phyloP scores from a whole-genome alignment of 495 filamentous ascomycete genomes.

The Trichodelitschia bisporula region DNA sequence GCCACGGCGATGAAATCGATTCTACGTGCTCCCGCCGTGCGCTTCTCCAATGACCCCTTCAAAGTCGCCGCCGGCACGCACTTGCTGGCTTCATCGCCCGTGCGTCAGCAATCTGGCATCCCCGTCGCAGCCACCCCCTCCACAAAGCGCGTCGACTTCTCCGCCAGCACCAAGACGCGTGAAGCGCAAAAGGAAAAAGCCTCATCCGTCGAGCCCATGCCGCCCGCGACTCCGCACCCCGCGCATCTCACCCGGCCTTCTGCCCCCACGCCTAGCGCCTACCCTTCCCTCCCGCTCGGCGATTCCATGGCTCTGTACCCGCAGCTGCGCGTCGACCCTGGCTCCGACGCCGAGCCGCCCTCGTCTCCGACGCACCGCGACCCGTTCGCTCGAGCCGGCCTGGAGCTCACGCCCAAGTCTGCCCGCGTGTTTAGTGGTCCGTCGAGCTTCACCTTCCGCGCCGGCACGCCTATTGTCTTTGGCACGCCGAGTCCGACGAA shows the following conservation, averaged over 20 bases:
- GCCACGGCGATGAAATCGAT: slow-evolving; percentile 28
- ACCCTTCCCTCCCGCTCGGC: slow-evolving; percentile 2
- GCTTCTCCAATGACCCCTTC: slow-evolving; percentile 32
- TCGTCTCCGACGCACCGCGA: too few species aligned
- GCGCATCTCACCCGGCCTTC: slow-evolving; percentile 5
- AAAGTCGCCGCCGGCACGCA: slow-evolving; percentile 39
- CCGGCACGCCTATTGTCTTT: slow-evolving; percentile 11
- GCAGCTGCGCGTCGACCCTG: too few species aligned
- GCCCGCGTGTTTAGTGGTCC: too few species aligned
- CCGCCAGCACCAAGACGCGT: slow-evolving; percentile 22
- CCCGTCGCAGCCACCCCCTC: slow-evolving; percentile 8
- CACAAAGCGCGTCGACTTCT: slow-evolving; percentile 37
- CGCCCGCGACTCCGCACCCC: slow-evolving; percentile 3
- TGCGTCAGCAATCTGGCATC: slow-evolving; percentile 15
- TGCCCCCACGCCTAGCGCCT: slow-evolving; percentile 3
- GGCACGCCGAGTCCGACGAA: slow-evolving; percentile 7
- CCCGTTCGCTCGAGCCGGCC: too few species aligned
- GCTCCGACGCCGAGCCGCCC: too few species aligned
- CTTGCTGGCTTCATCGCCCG: slow-evolving; percentile 21
- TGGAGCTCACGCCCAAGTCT: too few species aligned
- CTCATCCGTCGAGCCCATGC: slow-evolving; percentile 4
- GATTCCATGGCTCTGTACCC: too few species aligned
- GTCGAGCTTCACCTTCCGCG: slow-evolving; percentile 16
- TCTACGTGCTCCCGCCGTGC: slow-evolving; percentile 31
- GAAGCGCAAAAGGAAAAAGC: background rate